Percentiles rank a stretch among this genome's conserved stretches.
phyloP scores from a whole-genome alignment of 495 filamentous ascomycete genomes.

The Penicillium simplicissimum region DNA sequence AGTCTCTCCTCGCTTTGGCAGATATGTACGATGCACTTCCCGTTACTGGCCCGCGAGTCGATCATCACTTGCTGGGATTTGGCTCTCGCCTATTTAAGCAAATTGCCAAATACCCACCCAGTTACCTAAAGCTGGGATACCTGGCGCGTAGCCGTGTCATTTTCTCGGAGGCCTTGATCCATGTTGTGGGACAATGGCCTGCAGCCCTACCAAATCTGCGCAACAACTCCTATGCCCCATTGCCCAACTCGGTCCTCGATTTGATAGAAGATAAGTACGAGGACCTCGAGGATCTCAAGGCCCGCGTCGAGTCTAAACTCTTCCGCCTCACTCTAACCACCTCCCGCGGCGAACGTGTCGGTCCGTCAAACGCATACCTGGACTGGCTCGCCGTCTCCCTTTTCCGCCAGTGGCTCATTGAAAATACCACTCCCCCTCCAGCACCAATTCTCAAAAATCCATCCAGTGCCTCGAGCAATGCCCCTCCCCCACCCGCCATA shows the following conservation, averaged over 20 bases:
- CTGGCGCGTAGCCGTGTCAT: constrained; percentile 81
- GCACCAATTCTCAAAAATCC: constrained; percentile 49
- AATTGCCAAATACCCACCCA: constrained; percentile 89
- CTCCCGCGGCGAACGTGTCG: constrained; percentile 76
- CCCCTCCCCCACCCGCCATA: constrained; percentile 23
- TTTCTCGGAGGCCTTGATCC: constrained; percentile 85
- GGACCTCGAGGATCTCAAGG: constrained; percentile 71
- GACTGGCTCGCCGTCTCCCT: constrained; percentile 85
- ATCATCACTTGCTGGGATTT: constrained; percentile 90
- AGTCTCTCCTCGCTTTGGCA: constrained; percentile 76
- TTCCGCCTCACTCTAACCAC: constrained; percentile 80
- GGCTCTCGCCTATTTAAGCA: constrained; percentile 88
- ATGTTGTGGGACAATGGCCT: constrained; percentile 93
- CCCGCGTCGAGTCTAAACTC: constrained; percentile 69
- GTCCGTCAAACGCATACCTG: constrained; percentile 72
- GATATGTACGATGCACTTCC: constrained; percentile 90
- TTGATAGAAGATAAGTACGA: constrained; percentile 89
- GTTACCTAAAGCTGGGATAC: constrained; percentile 86
- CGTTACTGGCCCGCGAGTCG: constrained; percentile 85
- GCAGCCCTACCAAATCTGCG: constrained; percentile 73
- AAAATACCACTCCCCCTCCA: constrained; percentile 74
- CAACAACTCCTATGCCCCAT: constrained; percentile 52
- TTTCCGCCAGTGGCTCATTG: constrained; percentile 88
- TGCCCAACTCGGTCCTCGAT: constrained; percentile 74
- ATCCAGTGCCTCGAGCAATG: constrained; percentile 18